Evolutionary conservation across 768 basidiomycete species (phyloP).

Genomic region (Pilatotrama ljubarskyi): DNA sequence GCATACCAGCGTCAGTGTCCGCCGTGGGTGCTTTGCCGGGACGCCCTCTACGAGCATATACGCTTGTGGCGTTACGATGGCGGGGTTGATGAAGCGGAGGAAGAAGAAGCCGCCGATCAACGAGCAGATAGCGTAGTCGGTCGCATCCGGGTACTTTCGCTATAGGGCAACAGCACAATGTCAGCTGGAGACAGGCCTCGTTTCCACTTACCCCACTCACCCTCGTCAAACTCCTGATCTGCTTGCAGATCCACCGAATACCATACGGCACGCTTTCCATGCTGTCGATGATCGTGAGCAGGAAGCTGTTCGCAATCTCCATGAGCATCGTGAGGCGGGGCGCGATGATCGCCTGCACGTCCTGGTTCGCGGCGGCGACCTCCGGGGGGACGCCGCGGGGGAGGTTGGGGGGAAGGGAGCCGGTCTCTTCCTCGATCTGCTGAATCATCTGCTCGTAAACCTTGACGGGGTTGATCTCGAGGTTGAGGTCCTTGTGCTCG

Average conservation of each 20-base stretch:
- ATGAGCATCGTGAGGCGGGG: conserved; percentile 98
- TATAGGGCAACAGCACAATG: conserved; percentile 37
- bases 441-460: conserved; percentile 99
- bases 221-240: conserved; percentile 93
- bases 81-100: conserved; percentile 98
- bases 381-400: conserved; percentile 94
- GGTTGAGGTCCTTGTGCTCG: conserved; percentile 98
- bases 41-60: conserved; percentile 99
- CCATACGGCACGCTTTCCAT: conserved; percentile 99
- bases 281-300: conserved; percentile 96
- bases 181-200: not conserved
- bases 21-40: conserved; percentile 95
- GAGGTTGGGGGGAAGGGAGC: conserved; percentile 84
- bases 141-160: conserved; percentile 99
- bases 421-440: conserved; percentile 98
- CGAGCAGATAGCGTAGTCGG: conserved; percentile 97
- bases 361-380: conserved; percentile 88
- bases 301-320: conserved; percentile 98
- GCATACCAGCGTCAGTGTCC: conserved; percentile 85
- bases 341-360: conserved; percentile 97
- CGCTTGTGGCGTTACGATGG: conserved; percentile 97
- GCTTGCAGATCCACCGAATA: conserved; percentile 99
- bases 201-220: conserved; percentile 44
- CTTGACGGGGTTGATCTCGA: conserved; percentile 99
- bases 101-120: conserved; percentile 99